Evolutionary conservation across 179 eudicot genomes (phyloP).

Genomic region (Dionaea muscipula): DNA sequence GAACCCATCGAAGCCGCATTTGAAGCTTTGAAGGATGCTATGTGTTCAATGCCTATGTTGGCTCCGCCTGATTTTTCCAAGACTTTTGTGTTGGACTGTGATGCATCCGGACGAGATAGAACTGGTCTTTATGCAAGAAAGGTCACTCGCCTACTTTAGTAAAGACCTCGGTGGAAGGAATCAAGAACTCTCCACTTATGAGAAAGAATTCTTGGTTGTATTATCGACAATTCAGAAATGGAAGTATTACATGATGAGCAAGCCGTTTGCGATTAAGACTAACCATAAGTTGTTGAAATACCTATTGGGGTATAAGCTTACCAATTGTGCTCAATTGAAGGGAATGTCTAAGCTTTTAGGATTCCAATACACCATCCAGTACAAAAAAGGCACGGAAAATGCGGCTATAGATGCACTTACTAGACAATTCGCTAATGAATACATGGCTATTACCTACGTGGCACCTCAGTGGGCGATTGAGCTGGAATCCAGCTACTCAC

Average conservation of each 20-base stretch:
- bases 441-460: neutral
- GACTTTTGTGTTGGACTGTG: no score
- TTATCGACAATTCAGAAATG: neutral
- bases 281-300: slow-evolving; percentile 1
- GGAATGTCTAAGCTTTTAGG: slow-evolving; percentile 2
- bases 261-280: neutral
- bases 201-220: neutral
- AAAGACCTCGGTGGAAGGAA: neutral
- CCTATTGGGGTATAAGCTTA: neutral
- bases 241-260: neutral
- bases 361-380: neutral
- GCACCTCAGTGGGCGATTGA: neutral
- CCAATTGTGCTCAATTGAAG: neutral
- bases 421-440: neutral
- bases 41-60: neutral
- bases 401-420: neutral
- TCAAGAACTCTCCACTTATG: neutral
- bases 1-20: neutral
- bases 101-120: neutral
- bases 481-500: no score
- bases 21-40: neutral
- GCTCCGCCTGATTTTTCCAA: slow-evolving; percentile 2
- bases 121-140: neutral
- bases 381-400: neutral
- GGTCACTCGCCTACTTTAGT: neutral